phyloP scores from a whole-genome alignment of 2,329 filamentous ascomycete genomes.

The Botryotinia convoluta region DNA sequence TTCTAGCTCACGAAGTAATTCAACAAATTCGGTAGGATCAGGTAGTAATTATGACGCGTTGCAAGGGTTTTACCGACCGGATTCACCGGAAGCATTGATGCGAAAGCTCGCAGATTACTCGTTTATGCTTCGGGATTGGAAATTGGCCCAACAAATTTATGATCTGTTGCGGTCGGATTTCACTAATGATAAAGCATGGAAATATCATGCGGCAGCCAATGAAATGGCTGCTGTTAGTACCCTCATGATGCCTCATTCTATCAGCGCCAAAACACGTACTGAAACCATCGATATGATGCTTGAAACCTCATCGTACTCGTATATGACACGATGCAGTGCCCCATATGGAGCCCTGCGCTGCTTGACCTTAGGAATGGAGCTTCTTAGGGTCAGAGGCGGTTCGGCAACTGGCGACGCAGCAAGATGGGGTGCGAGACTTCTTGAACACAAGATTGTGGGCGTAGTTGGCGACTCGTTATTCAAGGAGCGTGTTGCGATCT shows the following conservation, averaged over 20 bases:
- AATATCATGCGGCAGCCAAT: slow-evolving; percentile 86
- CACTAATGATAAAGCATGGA: slow-evolving; percentile 94
- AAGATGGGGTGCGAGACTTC: slow-evolving; percentile 74
- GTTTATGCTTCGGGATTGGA: slow-evolving; percentile 97
- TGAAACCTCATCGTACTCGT: slow-evolving; percentile 88
- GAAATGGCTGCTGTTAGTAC: slow-evolving; percentile 91
- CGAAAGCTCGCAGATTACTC: slow-evolving; percentile 91
- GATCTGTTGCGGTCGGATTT: slow-evolving; percentile 88
- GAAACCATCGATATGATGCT: slow-evolving; percentile 85
- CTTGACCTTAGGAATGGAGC: slow-evolving; percentile 72
- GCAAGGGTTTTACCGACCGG: slow-evolving; percentile 78
- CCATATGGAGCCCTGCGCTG: slow-evolving; percentile 79
- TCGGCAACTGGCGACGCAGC: slow-evolving; percentile 82
- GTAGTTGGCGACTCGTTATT: slow-evolving; percentile 76
- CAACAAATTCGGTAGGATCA: slow-evolving; percentile 44
- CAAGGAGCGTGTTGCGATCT: slow-evolving; percentile 81
- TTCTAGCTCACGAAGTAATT: slow-evolving; percentile 42
- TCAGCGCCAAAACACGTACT: slow-evolving; percentile 71
- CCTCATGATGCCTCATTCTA: slow-evolving; percentile 70
- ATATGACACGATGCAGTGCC: slow-evolving; percentile 77
- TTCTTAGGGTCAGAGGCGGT: slow-evolving; percentile 77
- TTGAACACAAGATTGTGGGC: slow-evolving; percentile 76
- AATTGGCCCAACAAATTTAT: slow-evolving; percentile 86
- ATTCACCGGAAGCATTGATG: slow-evolving; percentile 85
- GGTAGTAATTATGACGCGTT: slow-evolving; percentile 73